Conservation (phyloP, 352 stramenopile species). For the Globisporangium megalacanthum region DNA sequence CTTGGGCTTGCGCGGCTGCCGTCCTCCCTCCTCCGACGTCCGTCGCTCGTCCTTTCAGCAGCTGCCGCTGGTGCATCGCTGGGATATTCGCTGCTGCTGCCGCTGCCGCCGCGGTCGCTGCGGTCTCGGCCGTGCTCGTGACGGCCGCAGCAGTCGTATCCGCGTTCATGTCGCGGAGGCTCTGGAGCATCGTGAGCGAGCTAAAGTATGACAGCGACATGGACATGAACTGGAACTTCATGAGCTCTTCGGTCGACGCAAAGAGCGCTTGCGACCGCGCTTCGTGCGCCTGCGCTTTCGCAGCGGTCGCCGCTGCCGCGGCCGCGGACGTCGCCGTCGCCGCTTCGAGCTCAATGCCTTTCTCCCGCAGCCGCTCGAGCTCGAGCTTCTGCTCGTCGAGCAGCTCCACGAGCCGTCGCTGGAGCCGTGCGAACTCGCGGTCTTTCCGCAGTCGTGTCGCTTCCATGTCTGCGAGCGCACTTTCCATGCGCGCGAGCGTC, state of each 20-base stretch:
- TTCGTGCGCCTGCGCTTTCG: slow-evolving; percentile 90
- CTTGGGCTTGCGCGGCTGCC: slow-evolving; percentile 53
- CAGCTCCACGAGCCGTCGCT: slow-evolving; percentile 91
- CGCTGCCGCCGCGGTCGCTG: slow-evolving; percentile 77
- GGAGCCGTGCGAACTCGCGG: slow-evolving; percentile 89
- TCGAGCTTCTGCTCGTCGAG: slow-evolving; percentile 93
- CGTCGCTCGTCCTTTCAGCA: not conserved
- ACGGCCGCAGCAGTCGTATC: slow-evolving; percentile 89
- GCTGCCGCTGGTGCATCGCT: slow-evolving; percentile 40
- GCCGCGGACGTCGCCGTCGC: slow-evolving; percentile 90
- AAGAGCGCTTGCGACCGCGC: slow-evolving; percentile 89
- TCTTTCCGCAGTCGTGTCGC: slow-evolving; percentile 89
- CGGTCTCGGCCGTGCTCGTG: slow-evolving; percentile 83
- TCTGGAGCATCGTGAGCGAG: slow-evolving; percentile 94
- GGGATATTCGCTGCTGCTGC: slow-evolving; percentile 87
- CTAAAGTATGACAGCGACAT: slow-evolving; percentile 95
- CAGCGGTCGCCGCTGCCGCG: slow-evolving; percentile 84
- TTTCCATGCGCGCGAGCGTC: slow-evolving; percentile 72
- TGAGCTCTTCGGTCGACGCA: slow-evolving; percentile 91
- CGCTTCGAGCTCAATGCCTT: slow-evolving; percentile 89
- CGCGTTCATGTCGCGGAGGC: slow-evolving; percentile 90
- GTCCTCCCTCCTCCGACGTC: slow-evolving; percentile 57
- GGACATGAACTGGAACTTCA: slow-evolving; percentile 97
- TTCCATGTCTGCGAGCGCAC: slow-evolving; percentile 91
- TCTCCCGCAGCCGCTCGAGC: slow-evolving; percentile 87